Base-by-base conservation (phyloP, 139 green algal species). In the Axilococcus clingmanii region DNA sequence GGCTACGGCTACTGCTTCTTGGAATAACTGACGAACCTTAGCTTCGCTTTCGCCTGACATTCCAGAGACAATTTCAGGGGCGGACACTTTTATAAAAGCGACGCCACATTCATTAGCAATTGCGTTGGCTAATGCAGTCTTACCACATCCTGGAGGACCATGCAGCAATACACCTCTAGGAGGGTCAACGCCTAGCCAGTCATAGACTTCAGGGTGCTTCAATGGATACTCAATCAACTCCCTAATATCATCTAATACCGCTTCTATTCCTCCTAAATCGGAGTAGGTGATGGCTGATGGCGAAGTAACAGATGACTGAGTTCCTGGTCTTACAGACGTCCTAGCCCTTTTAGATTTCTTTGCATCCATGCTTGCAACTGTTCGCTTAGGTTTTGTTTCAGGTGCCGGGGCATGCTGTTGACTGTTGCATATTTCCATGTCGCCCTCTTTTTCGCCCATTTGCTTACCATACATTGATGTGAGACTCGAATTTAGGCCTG, bases 91-190 rank as follows among this genome's bases (percentile, higher is more conserved):
- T 30, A 93, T 60, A 57, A 95, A 93, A 3, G 85, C 83, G 33
- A 95, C 86, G n/a, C 78, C 70, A 46, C 74, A 86, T 78, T 94
- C 81, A 46, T 84, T 93, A 34, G 87, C 87, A 46, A 95, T 91
- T 7, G 85, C 86, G 41, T 93, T 82, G 28, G 87, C 88, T 16
- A 95, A 78, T 1, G 79, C 79, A 5, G 86, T 96, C 73, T 96
- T 96, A 55, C 87, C 87, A 40, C 62, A 77, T 35, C 67, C 87
- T 8, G 87, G 87, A 3, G 87, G 85, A 2, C 87, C 87, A 54
- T 94, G 82, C 68, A 96, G 77, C 53, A 96, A 75, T 40, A 96
- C 80, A 1, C 87, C 87, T 23, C 83, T 61, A 0, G 88, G 88
- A 1, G 88, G 88, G 64, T 87, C 76, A 43, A 96, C 84, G 2